phyloP scores from a whole-genome alignment of 768 basidiomycete genomes.

The Pleurotus tuoliensis region DNA sequence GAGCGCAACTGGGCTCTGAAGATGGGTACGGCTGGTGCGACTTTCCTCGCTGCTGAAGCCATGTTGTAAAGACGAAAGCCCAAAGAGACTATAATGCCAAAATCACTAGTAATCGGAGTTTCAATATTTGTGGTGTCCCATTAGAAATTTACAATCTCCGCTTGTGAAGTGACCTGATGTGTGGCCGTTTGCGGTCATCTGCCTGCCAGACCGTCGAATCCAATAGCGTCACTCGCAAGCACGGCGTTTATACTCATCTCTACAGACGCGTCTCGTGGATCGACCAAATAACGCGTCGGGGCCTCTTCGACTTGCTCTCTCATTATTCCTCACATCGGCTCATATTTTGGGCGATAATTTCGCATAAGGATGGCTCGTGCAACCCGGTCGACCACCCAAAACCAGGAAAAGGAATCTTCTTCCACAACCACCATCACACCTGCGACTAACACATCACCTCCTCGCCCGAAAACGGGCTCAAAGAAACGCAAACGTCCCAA shows the following conservation, averaged over 20 bases:
- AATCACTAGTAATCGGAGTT: background rate
- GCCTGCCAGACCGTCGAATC: too few relatives aligned
- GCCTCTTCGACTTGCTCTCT: background rate
- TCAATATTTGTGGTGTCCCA: background rate
- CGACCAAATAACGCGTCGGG: constrained; percentile 2
- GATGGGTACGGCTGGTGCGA: constrained; percentile 22
- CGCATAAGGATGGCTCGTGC: constrained; percentile 60
- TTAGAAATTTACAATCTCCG: background rate
- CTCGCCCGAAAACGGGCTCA: constrained; percentile 25
- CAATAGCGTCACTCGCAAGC: background rate
- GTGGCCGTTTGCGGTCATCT: background rate
- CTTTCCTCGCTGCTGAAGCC: constrained; percentile 5
- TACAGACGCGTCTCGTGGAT: background rate
- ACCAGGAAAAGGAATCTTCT: constrained; percentile 32
- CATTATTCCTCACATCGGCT: constrained; percentile 12
- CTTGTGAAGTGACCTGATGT: background rate
- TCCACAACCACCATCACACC: constrained; percentile 18
- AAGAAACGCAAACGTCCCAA: constrained; percentile 72
- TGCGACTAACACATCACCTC: constrained; percentile 12
- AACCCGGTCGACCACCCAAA: constrained; percentile 54
- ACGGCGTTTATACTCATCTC: constrained; percentile 7
- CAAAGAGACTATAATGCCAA: background rate
- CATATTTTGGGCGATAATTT: background rate
- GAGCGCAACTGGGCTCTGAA: constrained; percentile 49
- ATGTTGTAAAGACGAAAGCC: background rate